Evolutionary conservation across 306 rosid species (phyloP).

Genomic region (cucumber (Cucumis sativus)): Cucumber_9930_V3 NC_026659.2:27846001-27846500

Average conservation of each 20-base stretch:
- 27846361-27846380: not conserved
- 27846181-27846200: not conserved
- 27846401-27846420: not conserved
- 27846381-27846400: not conserved
- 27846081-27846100: constrained; percentile 68
- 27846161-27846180: not conserved
- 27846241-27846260: not conserved
- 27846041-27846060: constrained; percentile 97
- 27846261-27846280: not conserved
- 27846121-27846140: not conserved
- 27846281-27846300: not conserved
- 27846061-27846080: constrained; percentile 54
- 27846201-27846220: not conserved
- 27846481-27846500: not conserved
- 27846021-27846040: constrained; percentile 65
- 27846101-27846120: not conserved
- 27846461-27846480: not conserved
- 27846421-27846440: not conserved
- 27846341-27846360: not conserved
- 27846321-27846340: not conserved
- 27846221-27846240: not conserved
- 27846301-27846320: not conserved
- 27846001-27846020: constrained; percentile 42
- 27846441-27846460: not conserved
- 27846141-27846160: not conserved